Conservation (phyloP, 2,329 filamentous ascomycete genomes). For the Penicillium sp. region DNA sequence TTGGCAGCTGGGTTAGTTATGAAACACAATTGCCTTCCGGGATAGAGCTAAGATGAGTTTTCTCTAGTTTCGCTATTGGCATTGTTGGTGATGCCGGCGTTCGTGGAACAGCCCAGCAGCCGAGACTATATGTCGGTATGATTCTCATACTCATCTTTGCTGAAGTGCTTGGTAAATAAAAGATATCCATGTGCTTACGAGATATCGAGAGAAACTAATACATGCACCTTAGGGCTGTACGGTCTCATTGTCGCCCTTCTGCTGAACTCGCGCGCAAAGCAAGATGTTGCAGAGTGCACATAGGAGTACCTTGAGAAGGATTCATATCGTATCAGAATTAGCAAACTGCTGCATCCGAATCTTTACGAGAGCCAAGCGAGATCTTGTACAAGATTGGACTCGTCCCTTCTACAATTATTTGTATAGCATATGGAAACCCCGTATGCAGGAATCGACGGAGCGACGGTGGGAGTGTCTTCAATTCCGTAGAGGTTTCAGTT, state of each 20-base stretch:
- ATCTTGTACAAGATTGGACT: too few species aligned
- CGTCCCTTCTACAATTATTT: too few species aligned
- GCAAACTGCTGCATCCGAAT: too few species aligned
- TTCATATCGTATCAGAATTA: background rate
- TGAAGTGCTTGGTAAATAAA: slow-evolving; percentile 83
- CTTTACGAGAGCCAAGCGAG: too few species aligned
- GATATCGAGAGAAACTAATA: background rate
- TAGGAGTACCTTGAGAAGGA: background rate
- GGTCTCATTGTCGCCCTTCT: background rate
- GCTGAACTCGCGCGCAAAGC: background rate
- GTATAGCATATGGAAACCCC: too few species aligned
- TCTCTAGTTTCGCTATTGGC: slow-evolving; percentile 73
- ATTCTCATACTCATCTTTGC: slow-evolving; percentile 99
- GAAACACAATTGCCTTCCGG: too few species aligned
- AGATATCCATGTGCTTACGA: background rate
- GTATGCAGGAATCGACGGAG: too few species aligned
- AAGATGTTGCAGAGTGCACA: background rate
- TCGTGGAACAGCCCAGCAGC: slow-evolving; percentile 55
- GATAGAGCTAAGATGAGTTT: too few species aligned
- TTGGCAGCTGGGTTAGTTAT: slow-evolving; percentile 65
- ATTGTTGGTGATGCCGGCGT: slow-evolving; percentile 68
- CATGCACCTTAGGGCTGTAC: background rate
- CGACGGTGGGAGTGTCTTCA: too few species aligned
- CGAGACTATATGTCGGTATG: slow-evolving; percentile 86
- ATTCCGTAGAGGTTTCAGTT: too few species aligned